Percentiles rank a stretch among this genome's conserved stretches.
These are phyloP conservation scores for Dioscorea dumetorum DNA, from an alignment of 106 monocot species.

Conservation along the genomic window DNA sequence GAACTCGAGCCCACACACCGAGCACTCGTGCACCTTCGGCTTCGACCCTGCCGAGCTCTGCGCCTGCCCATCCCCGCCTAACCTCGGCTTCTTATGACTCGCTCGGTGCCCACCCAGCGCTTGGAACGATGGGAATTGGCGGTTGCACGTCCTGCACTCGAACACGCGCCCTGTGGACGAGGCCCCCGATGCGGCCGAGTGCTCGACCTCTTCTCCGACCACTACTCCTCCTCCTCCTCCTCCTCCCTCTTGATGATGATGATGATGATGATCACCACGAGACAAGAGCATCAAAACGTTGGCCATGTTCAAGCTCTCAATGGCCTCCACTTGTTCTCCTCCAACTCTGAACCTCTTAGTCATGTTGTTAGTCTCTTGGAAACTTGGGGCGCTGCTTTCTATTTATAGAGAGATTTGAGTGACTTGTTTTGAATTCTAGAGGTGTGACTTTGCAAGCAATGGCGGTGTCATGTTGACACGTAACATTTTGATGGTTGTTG, in stretches of 20 bases:
- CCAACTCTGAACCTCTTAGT: background rate
- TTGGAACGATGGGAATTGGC: slow-evolving; percentile 29
- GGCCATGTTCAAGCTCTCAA: slow-evolving; percentile 6
- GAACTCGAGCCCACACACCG: slow-evolving; percentile 12
- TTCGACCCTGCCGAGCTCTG: background rate
- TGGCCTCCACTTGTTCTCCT: background rate
- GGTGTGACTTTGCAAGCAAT: background rate
- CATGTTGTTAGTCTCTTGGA: background rate
- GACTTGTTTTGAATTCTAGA: too few species aligned
- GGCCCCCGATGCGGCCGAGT: too few species aligned
- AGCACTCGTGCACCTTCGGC: slow-evolving; percentile 13
- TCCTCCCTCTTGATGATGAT: too few species aligned
- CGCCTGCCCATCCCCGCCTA: background rate
- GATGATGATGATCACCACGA: background rate
- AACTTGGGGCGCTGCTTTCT: background rate
- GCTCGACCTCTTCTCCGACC: too few species aligned
- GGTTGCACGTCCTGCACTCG: slow-evolving; percentile 23
- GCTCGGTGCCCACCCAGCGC: slow-evolving; percentile 63
- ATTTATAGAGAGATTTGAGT: background rate
- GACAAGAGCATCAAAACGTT: slow-evolving; percentile 7
- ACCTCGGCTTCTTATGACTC: slow-evolving; percentile 52
- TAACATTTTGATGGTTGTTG: background rate
- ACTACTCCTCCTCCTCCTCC: background rate
- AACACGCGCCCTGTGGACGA: slow-evolving; percentile 1
- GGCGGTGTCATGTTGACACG: background rate